Base-by-base conservation (phyloP, 495 filamentous ascomycete genomes). In the Aspergillus affinis region DNA sequence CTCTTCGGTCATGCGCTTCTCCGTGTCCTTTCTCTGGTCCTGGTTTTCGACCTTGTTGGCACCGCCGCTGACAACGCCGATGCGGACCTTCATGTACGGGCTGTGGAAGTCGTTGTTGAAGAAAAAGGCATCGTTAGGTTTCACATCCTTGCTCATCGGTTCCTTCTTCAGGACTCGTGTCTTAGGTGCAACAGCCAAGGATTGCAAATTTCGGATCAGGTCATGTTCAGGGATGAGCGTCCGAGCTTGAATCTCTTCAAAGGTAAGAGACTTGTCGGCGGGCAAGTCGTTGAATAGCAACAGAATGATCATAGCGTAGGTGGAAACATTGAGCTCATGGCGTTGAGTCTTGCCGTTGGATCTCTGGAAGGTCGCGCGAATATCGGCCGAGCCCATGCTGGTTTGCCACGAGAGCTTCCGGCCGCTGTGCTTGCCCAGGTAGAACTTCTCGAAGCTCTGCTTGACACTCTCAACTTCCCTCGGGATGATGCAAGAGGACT, bases 261-360 rank as follows among this genome's bases (percentile, higher is more conserved):
- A 94, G 0, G 86, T 89, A 13, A 96, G 71, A 32, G 78, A 85
- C 60, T 87, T 81, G 45, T 81, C 86, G 0, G 84, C 74, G 5
- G 78, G 76, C 0, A 95, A 58, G 48, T 93, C 85, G 65, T 98
- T 97, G 81, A 98, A 99, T 0, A 96, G 84, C 51, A 94, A 63
- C 27, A 99, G 75, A 18, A 99, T 88, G 32, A 97, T 69, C 90
- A 98, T 94, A 57, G 86, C 91, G 66, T 94, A 96, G 0, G 94
- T 99, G 2, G 92, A 87, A 2, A 97, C 91, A 58, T 92, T 96
- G 45, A 99, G 75, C 60, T 99, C 94, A 66, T 96, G 90, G 8
- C 88, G 86, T 45, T 88, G 82, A 20, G 90, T 86, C 66, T 87
- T 91, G 17, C 84, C 83, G 13, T 82, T 85, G 56, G 88, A 86